Evolutionary conservation across 345 rosid species (phyloP).

Genomic region (Mangifera indica): DNA sequence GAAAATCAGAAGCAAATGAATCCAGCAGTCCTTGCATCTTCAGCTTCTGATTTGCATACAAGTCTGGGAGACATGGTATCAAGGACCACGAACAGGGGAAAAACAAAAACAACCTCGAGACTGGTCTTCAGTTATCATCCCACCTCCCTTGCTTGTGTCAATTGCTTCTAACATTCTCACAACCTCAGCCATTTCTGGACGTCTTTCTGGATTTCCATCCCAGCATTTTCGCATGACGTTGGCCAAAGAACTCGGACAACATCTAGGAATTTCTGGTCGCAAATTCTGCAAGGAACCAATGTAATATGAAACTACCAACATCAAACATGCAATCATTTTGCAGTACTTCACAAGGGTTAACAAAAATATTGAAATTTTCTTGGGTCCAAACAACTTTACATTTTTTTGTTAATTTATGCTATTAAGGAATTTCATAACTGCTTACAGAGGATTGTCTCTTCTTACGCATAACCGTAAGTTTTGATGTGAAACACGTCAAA

Average conservation of each 20-base stretch:
- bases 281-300: constrained; percentile 52
- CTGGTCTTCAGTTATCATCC: constrained; percentile 92
- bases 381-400: neutral
- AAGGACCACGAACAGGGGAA: constrained; percentile 74
- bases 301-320: neutral
- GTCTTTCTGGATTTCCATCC: constrained; percentile 69
- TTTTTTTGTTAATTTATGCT: neutral
- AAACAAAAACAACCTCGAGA: constrained; percentile 69
- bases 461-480: neutral
- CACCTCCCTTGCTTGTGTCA: constrained; percentile 90
- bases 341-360: neutral
- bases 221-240: constrained; percentile 82
- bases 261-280: constrained; percentile 85
- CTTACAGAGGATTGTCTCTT: neutral
- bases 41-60: neutral
- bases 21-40: constrained; percentile 1
- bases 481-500: neutral
- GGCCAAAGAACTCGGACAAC: constrained; percentile 70
- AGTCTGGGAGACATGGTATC: constrained; percentile 9
- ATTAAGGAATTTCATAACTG: neutral
- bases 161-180: constrained; percentile 75
- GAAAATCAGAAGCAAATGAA: constrained; percentile 8
- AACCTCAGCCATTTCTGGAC: constrained; percentile 87
- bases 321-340: neutral
- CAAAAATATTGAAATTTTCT: neutral